A percentile compares a stretch with the other conserved stretches of the same genome.
Conservation (phyloP, 139 green algal species). For the Chlorella sp. region DNA sequence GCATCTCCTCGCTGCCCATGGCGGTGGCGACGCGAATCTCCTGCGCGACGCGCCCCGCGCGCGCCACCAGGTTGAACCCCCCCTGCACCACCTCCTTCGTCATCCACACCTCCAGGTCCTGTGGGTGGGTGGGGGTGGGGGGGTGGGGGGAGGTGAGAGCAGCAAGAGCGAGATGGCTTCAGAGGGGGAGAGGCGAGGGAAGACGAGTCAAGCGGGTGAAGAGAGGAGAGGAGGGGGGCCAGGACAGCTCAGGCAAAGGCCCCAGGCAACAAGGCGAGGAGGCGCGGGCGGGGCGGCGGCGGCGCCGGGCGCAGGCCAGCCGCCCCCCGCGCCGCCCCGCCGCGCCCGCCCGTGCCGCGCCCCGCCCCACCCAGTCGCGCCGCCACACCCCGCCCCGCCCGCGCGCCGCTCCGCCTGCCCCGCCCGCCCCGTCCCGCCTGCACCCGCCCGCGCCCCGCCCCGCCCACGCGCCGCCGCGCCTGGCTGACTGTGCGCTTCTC, state of each 20-base stretch:
- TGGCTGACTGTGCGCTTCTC: slow-evolving; percentile 54
- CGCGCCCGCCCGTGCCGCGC: too few species aligned
- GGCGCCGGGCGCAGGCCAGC: too few species aligned
- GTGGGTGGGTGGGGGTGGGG: background rate
- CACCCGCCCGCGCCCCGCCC: background rate
- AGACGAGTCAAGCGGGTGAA: too few species aligned
- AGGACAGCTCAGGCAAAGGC: background rate
- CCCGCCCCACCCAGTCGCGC: too few species aligned
- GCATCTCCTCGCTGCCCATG: slow-evolving; percentile 40
- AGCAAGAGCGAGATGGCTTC: background rate
- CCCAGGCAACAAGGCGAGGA: background rate
- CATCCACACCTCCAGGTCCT: slow-evolving; percentile 69
- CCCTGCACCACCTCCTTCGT: slow-evolving; percentile 39
- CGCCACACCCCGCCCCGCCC: too few species aligned
- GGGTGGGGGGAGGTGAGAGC: background rate
- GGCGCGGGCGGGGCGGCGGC: background rate
- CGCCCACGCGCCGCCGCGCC: slow-evolving; percentile 8
- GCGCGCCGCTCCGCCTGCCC: too few species aligned
- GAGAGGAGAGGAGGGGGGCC: too few species aligned
- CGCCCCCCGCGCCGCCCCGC: too few species aligned
- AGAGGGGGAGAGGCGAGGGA: too few species aligned
- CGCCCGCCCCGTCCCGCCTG: too few species aligned
- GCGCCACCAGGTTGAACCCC: slow-evolving; percentile 53
- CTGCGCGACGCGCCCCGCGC: slow-evolving; percentile 53
- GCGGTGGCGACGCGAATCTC: slow-evolving; percentile 52